Conservation (phyloP, 257 asterid genomes). For the Ballota nigra region DNA sequence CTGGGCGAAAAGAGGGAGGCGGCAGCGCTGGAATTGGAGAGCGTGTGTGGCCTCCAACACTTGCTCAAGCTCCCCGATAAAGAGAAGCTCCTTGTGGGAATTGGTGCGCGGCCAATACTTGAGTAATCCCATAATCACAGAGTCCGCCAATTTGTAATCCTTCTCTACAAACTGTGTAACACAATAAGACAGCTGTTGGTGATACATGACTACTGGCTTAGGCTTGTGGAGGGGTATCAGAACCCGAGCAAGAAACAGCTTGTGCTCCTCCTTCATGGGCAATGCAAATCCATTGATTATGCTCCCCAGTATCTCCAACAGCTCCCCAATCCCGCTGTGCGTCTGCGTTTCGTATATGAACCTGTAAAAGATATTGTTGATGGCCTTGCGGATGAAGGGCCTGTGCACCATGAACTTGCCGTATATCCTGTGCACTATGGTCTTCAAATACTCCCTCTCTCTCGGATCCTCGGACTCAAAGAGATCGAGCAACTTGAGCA, state of each 20-base stretch:
- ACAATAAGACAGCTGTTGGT: constrained; percentile 75
- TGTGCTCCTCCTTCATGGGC: constrained; percentile 98
- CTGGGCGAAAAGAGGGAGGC: constrained; percentile 77
- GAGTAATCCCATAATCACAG: constrained; percentile 70
- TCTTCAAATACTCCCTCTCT: constrained; percentile 86
- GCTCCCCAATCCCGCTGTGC: constrained; percentile 79
- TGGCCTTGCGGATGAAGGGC: constrained; percentile 84
- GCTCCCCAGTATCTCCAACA: constrained; percentile 87
- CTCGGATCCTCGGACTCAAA: constrained; percentile 86
- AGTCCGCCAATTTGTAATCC: constrained; percentile 72
- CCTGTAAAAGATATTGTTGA: constrained; percentile 69
- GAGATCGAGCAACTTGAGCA: constrained; percentile 61
- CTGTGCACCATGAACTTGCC: constrained; percentile 92
- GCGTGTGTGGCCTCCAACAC: constrained; percentile 72
- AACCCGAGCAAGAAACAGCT: constrained; percentile 73
- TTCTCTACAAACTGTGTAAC: constrained; percentile 75
- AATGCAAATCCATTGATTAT: constrained; percentile 84
- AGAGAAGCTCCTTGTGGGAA: constrained; percentile 81
- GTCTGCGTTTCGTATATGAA: constrained; percentile 74
- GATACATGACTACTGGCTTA: constrained; percentile 57
- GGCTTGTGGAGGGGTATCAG: constrained; percentile 87
- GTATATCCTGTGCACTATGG: constrained; percentile 76
- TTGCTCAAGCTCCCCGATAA: constrained; percentile 79
- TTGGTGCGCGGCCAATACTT: constrained; percentile 79
- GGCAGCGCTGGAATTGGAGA: constrained; percentile 65